These are phyloP conservation scores for Metarhizium brunneum DNA, from an alignment of 2,329 filamentous ascomycete species.

Conservation along the genomic window DNA sequence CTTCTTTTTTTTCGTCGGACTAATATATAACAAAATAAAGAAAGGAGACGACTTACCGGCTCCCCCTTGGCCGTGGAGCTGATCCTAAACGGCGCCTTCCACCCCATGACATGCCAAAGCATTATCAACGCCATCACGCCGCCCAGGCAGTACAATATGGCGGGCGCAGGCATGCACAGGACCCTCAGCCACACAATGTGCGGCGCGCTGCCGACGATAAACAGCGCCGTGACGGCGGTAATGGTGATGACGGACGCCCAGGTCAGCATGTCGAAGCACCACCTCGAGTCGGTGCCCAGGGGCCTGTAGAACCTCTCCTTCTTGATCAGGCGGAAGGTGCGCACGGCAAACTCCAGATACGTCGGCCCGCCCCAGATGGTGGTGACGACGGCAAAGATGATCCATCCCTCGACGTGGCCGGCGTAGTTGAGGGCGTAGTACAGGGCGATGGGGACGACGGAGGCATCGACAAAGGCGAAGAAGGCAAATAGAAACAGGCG, in stretches of 20 bases:
- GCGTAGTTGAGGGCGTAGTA: conserved; percentile 41
- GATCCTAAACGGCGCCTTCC: conserved; percentile 49
- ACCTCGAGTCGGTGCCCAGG: conserved; percentile 33
- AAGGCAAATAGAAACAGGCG: conserved; percentile 38
- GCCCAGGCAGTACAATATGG: conserved; percentile 40
- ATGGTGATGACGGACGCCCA: conserved; percentile 37
- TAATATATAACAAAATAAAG: too few relatives aligned
- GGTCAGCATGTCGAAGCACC: conserved; percentile 41
- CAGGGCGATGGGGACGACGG: conserved; percentile 37
- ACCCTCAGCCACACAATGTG: conserved; percentile 39
- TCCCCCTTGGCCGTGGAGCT: conserved; percentile 52
- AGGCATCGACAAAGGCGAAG: conserved; percentile 35
- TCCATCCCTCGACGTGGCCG: conserved; percentile 27
- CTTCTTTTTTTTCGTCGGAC: too few relatives aligned
- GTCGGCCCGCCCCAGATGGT: conserved; percentile 47
- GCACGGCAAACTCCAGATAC: conserved; percentile 41
- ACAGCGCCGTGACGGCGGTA: conserved; percentile 37
- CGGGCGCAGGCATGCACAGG: conserved; percentile 40
- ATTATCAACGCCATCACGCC: conserved; percentile 29
- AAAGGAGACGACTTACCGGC: conserved; percentile 17
- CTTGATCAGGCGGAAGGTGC: conserved; percentile 37
- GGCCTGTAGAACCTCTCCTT: conserved; percentile 41
- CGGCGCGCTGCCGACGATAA: conserved; percentile 42
- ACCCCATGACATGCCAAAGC: conserved; percentile 25
- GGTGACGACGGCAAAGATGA: conserved; percentile 43